Evolutionary conservation across 108 stramenopile species (phyloP), one percentile per base, ranked within the genome.

Genomic region (Fistulifera solaris): DNA sequence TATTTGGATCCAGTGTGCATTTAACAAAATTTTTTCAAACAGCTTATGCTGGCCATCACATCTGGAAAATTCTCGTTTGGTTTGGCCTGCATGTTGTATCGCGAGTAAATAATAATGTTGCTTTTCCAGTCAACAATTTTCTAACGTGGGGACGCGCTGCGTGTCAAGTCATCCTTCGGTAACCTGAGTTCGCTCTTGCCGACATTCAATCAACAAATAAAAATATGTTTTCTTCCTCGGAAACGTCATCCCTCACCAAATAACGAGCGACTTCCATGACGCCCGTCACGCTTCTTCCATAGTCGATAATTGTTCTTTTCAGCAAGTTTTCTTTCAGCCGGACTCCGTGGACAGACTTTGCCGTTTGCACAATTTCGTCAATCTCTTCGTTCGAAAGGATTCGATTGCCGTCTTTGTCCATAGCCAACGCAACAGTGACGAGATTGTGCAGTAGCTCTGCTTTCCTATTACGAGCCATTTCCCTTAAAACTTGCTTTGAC

Each of bases 201-300:
- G 8, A 35, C 8, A 6, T 8, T 35, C 31, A 35, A 3, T 46
- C 44, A 18, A 46, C 44, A 18, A 46, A 46, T 5, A 10, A 18
- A 46, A 46, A 46, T 21, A 46, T 46, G 40, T 46, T 46, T 46
- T 66, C 53, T 11, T 80, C 65, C 14, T 63, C 70, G 1, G 61
- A 40, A 23, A 65, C 35, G 19, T 81, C 72, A 38, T 76, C 67
- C 31, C 58, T 43, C 45, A 81, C 56, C 19, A 78, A 38, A 41
- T 78, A 73, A 55, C 68, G 68, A 35, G 77, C 65, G 14, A 84
- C 63, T 49, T 76, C 83, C 83, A 85, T 85, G 12, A 85, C 67
- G 48, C 68, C 71, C 54, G 40, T 28, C 25, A 74, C 16, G 12
- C 43, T 47, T 57, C 73, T 23, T 56, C 73, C 73, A 38, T 68